Evolutionary conservation across 1,284 basidiomycete genomes (phyloP).

Genomic region (Melampsora americana): DNA sequence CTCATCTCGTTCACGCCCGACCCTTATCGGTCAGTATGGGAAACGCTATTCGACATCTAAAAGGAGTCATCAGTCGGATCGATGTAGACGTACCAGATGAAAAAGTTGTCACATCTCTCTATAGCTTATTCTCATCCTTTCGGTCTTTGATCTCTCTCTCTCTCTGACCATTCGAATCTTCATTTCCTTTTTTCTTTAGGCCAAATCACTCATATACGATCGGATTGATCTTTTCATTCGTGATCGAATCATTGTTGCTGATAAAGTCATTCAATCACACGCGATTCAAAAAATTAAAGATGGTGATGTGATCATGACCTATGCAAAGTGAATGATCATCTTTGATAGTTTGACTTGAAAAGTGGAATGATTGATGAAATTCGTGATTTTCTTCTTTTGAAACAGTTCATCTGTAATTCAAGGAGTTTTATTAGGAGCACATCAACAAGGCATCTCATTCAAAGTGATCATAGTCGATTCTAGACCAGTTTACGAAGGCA

Average conservation of each 20-base stretch:
- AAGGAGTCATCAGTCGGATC: constrained; percentile 88
- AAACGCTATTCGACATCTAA: constrained; percentile 88
- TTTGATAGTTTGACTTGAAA: too few relatives aligned
- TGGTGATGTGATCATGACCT: constrained; percentile 87
- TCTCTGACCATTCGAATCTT: not conserved
- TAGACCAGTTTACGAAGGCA: constrained; percentile 86
- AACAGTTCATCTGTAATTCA: constrained; percentile 87
- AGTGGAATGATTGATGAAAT: too few relatives aligned
- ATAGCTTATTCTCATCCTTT: not conserved
- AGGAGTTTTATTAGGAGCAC: constrained; percentile 77
- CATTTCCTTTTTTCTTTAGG: constrained; percentile 59
- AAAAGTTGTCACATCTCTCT: constrained; percentile 64
- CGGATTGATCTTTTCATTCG: constrained; percentile 91
- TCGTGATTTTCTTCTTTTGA: constrained; percentile 9
- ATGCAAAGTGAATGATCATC: constrained; percentile 66
- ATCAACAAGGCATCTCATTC: constrained; percentile 64
- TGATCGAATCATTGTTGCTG: constrained; percentile 88
- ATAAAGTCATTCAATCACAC: constrained; percentile 84
- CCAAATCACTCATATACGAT: constrained; percentile 76
- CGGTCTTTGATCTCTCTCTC: not conserved
- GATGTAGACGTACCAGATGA: constrained; percentile 89
- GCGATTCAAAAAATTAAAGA: constrained; percentile 90
- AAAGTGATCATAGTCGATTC: constrained; percentile 94
- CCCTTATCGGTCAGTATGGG: constrained; percentile 95
- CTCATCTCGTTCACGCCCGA: constrained; percentile 76